These are phyloP conservation scores for Fusarium secorum DNA, from an alignment of 2,329 filamentous ascomycete species.

Conservation along the genomic window DNA sequence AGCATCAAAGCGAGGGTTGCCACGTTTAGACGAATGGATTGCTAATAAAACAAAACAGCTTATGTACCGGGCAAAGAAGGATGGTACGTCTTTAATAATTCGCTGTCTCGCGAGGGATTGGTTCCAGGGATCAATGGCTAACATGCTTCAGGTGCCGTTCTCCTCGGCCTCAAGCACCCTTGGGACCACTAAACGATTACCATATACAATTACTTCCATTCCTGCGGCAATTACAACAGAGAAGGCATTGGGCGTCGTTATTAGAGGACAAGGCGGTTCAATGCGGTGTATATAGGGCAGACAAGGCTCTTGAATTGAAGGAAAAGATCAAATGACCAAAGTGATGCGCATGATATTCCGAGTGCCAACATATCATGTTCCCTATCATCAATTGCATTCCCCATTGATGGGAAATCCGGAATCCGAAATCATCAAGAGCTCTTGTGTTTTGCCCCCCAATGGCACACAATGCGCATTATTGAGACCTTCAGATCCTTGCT, in stretches of 20 bases:
- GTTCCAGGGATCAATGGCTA: background rate
- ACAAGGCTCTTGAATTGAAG: conserved; percentile 25
- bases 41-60: conserved; percentile 61
- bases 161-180: conserved; percentile 94
- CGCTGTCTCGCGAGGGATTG: background rate
- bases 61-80: conserved; percentile 96
- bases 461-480: background rate
- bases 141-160: conserved; percentile 65
- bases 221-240: conserved; percentile 13
- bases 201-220: conserved; percentile 24
- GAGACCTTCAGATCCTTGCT: background rate
- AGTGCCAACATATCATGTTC: conserved; percentile 50
- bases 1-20: background rate
- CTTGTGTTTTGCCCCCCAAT: too few species aligned
- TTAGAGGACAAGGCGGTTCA: background rate
- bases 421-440: background rate
- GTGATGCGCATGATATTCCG: background rate
- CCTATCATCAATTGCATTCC: conserved; percentile 66
- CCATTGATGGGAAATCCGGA: background rate
- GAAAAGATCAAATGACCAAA: background rate
- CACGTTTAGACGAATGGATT: background rate
- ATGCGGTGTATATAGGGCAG: conserved; percentile 37
- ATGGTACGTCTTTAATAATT: conserved; percentile 63
- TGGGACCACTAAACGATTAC: conserved; percentile 80
- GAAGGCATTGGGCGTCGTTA: conserved; percentile 1